Evolutionary conservation across 2,329 filamentous ascomycete genomes (phyloP).

Genomic region (Madurella fahalii): DNA sequence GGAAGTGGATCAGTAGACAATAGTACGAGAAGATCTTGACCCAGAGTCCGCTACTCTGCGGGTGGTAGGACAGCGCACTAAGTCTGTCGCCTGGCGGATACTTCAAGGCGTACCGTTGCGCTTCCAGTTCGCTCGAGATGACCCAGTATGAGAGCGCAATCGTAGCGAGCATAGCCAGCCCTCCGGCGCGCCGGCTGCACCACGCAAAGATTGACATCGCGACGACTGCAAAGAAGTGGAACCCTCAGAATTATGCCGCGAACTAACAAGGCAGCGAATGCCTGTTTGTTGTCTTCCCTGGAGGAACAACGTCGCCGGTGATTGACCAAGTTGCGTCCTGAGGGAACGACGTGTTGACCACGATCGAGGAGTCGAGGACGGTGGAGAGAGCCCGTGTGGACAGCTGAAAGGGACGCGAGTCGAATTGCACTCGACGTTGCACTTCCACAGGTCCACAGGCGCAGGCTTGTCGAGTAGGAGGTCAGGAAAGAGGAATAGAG

Average conservation of each 20-base stretch:
- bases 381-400: conserved; percentile 14
- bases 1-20: conserved; percentile 59
- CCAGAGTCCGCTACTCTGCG: conserved; percentile 45
- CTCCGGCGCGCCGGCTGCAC: conserved; percentile 51
- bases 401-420: conserved; percentile 18
- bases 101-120: conserved; percentile 42
- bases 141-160: conserved; percentile 52
- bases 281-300: background rate
- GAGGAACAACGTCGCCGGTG: conserved; percentile 3
- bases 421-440: conserved; percentile 21
- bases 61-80: conserved; percentile 33
- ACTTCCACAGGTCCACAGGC: conserved; percentile 22
- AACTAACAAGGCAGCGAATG: conserved; percentile 6
- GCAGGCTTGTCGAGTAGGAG: conserved; percentile 10
- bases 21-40: conserved; percentile 60
- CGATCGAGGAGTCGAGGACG: background rate
- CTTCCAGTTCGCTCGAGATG: conserved; percentile 46
- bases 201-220: conserved; percentile 52
- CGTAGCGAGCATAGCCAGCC: conserved; percentile 50
- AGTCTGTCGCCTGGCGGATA: conserved; percentile 39
- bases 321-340: conserved; percentile 12
- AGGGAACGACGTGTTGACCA: conserved; percentile 4
- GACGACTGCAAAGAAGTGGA: conserved; percentile 11
- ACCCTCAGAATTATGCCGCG: background rate
- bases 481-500: conserved; percentile 24